A percentile compares a stretch with the other conserved stretches of the same genome.
These are phyloP conservation scores for Coemansia sp. DNA, from an alignment of 192 early-diverging fungal genomes.

Conservation along the genomic window DNA sequence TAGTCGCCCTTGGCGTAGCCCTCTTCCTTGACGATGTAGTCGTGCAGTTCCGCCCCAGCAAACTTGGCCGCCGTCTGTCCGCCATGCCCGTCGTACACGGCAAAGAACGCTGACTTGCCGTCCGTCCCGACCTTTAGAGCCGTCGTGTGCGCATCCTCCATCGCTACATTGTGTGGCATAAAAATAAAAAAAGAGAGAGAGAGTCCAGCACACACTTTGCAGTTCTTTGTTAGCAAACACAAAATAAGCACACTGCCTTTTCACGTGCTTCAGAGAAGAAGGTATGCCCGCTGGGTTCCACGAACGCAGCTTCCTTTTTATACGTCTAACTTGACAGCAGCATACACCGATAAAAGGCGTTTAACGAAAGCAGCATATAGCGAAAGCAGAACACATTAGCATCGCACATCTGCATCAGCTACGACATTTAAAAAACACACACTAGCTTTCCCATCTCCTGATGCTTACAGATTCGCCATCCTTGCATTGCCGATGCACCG, in stretches of 20 bases:
- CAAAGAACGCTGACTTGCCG: slow-evolving; percentile 81
- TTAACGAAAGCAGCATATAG: no score
- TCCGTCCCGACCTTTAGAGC: slow-evolving; percentile 66
- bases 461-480: slow-evolving; percentile 78
- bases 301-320: no score
- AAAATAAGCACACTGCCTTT: neutral
- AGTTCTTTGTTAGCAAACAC: neutral
- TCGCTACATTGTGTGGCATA: slow-evolving; percentile 55
- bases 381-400: no score
- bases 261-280: slow-evolving; percentile 8
- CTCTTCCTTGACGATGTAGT: slow-evolving; percentile 63
- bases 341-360: neutral
- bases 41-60: slow-evolving; percentile 76
- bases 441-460: neutral
- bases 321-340: neutral
- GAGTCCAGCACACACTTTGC: neutral
- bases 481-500: slow-evolving; percentile 94
- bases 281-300: neutral
- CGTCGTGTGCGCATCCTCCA: slow-evolving; percentile 98
- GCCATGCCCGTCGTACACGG: slow-evolving; percentile 98
- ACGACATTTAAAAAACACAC: neutral
- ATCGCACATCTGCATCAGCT: neutral
- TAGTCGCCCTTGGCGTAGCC: slow-evolving; percentile 72
- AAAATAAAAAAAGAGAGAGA: slow-evolving; percentile 1
- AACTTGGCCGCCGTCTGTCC: slow-evolving; percentile 83